Conservation (phyloP, 768 basidiomycete genomes). For the Pleurotus djamor region DNA sequence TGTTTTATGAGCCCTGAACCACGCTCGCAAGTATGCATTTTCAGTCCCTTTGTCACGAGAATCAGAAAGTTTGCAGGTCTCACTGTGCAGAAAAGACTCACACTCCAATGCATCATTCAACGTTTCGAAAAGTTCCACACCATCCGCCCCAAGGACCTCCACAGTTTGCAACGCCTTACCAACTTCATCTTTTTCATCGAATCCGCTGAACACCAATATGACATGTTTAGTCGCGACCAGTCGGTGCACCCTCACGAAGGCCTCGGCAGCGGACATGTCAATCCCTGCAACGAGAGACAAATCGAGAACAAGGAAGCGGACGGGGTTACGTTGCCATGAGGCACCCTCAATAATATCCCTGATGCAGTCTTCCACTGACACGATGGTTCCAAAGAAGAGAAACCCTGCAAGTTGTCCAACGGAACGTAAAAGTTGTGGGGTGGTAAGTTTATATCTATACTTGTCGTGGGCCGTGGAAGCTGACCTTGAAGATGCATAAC, state of each 20-base stretch:
- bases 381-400: conserved; percentile 93
- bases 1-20: conserved; percentile 67
- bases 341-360: conserved; percentile 70
- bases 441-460: neutral
- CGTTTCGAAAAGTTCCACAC: conserved; percentile 79
- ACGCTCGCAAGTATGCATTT: conserved; percentile 84
- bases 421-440: neutral
- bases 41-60: conserved; percentile 67
- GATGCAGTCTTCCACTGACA: conserved; percentile 85
- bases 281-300: conserved; percentile 84
- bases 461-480: neutral
- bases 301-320: conserved; percentile 90
- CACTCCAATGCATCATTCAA: conserved; percentile 94
- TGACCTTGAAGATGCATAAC: conserved; percentile 84
- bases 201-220: conserved; percentile 87
- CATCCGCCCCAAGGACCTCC: conserved; percentile 70
- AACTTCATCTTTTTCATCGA: conserved; percentile 57
- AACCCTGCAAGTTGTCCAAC: conserved; percentile 54
- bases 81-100: conserved; percentile 32
- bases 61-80: neutral
- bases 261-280: conserved; percentile 94
- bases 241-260: conserved; percentile 88
- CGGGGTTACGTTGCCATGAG: conserved; percentile 69
- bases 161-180: conserved; percentile 77
- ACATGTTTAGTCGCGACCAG: conserved; percentile 75